Conservation (phyloP, 169 alveolate genomes). For the Plasmodium fragile region DNA sequence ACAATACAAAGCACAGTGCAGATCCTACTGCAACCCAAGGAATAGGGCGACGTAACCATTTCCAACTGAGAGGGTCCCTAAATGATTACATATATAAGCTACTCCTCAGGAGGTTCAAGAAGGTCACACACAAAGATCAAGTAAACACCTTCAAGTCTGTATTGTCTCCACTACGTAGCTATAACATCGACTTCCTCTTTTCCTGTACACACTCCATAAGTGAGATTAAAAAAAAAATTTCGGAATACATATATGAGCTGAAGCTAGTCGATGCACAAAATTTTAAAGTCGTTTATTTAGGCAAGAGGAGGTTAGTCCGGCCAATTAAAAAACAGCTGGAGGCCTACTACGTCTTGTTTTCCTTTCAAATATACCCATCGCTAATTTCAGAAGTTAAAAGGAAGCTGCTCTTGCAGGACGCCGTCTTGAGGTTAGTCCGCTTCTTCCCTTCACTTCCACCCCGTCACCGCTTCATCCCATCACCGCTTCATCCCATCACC, state of each 20-base stretch:
- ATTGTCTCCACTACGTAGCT: constrained; percentile 24
- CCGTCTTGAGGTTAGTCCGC: constrained; percentile 10
- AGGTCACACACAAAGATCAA: constrained; percentile 8
- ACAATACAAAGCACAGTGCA: background rate
- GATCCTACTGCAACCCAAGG: background rate
- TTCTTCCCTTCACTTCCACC: background rate
- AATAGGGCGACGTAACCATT: background rate
- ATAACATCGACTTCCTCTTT: constrained; percentile 30
- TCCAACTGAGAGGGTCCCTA: constrained; percentile 27
- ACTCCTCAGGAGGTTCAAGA: constrained; percentile 24
- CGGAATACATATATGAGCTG: constrained; percentile 40
- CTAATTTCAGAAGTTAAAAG: constrained; percentile 9
- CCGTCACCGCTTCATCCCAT: too few relatives aligned
- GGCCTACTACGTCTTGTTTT: constrained; percentile 33
- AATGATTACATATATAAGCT: constrained; percentile 59
- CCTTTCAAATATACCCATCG: constrained; percentile 51
- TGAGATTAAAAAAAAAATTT: constrained; percentile 32
- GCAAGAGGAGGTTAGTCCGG: constrained; percentile 30
- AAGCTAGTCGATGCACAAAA: constrained; percentile 21
- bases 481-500: too few relatives aligned
- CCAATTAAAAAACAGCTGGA: constrained; percentile 48
- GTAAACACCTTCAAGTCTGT: constrained; percentile 15
- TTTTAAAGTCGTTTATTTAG: constrained; percentile 19
- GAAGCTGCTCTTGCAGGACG: constrained; percentile 11
- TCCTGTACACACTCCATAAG: constrained; percentile 32